A percentile compares a stretch with the other conserved stretches of the same genome.
These are phyloP conservation scores for Lepidium sativum DNA, from an alignment of 345 rosid species.

Conservation along the genomic window DNA sequence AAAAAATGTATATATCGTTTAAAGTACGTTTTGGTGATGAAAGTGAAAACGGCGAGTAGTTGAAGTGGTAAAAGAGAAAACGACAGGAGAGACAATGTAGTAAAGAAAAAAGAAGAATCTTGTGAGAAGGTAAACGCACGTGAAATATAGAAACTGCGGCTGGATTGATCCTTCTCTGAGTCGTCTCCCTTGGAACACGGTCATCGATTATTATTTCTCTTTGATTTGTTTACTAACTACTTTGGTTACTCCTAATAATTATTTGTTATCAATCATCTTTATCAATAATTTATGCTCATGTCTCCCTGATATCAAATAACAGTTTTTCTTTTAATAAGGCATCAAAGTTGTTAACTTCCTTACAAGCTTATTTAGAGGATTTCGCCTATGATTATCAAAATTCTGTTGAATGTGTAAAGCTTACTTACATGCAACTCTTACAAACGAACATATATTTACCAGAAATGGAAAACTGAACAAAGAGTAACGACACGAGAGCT, in stretches of 20 bases:
- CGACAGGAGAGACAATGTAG: not conserved
- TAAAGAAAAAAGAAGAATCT: slow-evolving; percentile 6
- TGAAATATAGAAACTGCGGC: slow-evolving; percentile 17
- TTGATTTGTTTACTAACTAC: not conserved
- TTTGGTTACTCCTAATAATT: not conserved
- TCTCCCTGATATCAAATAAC: not conserved
- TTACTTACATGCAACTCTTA: too few relatives aligned
- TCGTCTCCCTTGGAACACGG: slow-evolving; percentile 13
- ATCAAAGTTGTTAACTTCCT: not conserved
- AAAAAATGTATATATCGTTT: too few relatives aligned
- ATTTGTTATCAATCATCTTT: slow-evolving; percentile 12
- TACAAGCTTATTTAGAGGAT: not conserved
- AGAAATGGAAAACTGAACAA: too few relatives aligned
- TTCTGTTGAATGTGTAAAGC: too few relatives aligned
- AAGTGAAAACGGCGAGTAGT: slow-evolving; percentile 2
- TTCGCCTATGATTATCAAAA: not conserved
- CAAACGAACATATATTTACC: too few relatives aligned
- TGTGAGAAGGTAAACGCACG: slow-evolving; percentile 8
- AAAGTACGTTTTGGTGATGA: not conserved
- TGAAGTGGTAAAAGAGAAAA: not conserved
- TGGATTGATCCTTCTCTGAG: not conserved
- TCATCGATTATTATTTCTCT: not conserved
- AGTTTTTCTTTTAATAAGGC: not conserved
- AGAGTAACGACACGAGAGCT: too few relatives aligned
- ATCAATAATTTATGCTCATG: slow-evolving; percentile 13